Percentiles rank a stretch among this genome's conserved stretches.
These are phyloP conservation scores for Colletotrichum chlorophyti DNA, from an alignment of 2,329 filamentous ascomycete species.

Conservation along the genomic window DNA sequence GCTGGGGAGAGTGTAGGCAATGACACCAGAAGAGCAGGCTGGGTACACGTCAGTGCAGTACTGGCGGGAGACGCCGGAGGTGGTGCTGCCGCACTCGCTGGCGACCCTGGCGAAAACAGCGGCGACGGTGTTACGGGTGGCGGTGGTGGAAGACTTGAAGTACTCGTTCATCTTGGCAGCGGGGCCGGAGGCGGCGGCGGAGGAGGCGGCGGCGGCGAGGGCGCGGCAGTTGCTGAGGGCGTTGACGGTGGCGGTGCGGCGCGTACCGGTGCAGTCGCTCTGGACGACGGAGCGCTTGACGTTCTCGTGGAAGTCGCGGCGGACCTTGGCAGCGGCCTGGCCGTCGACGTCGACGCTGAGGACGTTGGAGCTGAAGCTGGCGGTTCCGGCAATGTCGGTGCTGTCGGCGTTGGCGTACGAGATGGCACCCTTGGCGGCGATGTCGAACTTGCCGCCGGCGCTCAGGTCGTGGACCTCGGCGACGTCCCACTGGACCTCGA, in stretches of 20 bases:
- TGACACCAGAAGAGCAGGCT: conserved; percentile 49
- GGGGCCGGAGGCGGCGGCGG: conserved; percentile 55
- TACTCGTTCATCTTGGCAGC: conserved; percentile 62
- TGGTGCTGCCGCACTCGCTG: conserved; percentile 59
- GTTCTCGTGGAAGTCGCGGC: conserved; percentile 48
- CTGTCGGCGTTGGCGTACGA: conserved; percentile 59
- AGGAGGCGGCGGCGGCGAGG: conserved; percentile 59
- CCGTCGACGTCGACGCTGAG: conserved; percentile 65
- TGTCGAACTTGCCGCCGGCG: conserved; percentile 59
- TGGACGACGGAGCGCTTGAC: conserved; percentile 58
- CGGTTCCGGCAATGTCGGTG: conserved; percentile 59
- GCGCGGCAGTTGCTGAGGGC: conserved; percentile 62
- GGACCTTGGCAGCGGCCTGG: conserved; percentile 55
- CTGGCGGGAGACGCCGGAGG: conserved; percentile 54
- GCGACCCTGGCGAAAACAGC: conserved; percentile 59
- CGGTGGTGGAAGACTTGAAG: conserved; percentile 64
- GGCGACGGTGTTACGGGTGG: conserved; percentile 56
- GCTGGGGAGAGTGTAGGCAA: conserved; percentile 47
- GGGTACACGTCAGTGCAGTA: conserved; percentile 65
- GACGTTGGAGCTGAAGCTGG: conserved; percentile 66
- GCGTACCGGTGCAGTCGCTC: conserved; percentile 59
- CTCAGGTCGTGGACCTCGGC: conserved; percentile 61
- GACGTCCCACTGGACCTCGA: conserved; percentile 61
- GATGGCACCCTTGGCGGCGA: conserved; percentile 63
- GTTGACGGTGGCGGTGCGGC: conserved; percentile 49